A percentile compares a stretch with the other conserved stretches of the same genome.
Conservation (phyloP, 257 asterid genomes). For the Coffea eugenioides region DNA sequence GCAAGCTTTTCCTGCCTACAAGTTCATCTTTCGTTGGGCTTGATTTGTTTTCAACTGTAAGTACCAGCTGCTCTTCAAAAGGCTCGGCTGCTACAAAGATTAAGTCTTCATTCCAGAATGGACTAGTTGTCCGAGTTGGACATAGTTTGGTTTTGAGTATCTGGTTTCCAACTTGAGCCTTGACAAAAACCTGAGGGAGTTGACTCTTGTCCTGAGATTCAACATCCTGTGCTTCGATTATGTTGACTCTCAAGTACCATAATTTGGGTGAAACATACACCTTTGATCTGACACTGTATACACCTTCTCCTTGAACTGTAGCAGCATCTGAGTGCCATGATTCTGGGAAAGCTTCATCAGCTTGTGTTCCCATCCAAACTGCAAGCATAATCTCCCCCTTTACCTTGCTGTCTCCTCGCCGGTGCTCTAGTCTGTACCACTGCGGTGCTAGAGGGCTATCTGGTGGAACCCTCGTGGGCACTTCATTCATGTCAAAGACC, state of each 20-base stretch:
- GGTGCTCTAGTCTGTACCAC: slow-evolving; percentile 30
- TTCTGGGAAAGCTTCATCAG: slow-evolving; percentile 34
- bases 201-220: slow-evolving; percentile 8
- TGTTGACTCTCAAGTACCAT: slow-evolving; percentile 33
- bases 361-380: slow-evolving; percentile 36
- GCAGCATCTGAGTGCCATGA: slow-evolving; percentile 31
- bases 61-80: slow-evolving; percentile 26
- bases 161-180: slow-evolving; percentile 31
- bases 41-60: slow-evolving; percentile 15
- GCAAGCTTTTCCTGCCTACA: slow-evolving; percentile 17
- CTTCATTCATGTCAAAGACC: slow-evolving; percentile 25
- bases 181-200: slow-evolving; percentile 24
- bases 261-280: slow-evolving; percentile 34
- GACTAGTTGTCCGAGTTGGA: slow-evolving; percentile 12
- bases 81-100: slow-evolving; percentile 33
- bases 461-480: slow-evolving; percentile 28
- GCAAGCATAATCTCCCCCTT: slow-evolving; percentile 27
- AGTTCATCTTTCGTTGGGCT: slow-evolving; percentile 21
- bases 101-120: slow-evolving; percentile 32
- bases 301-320: slow-evolving; percentile 24
- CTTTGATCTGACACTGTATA: slow-evolving; percentile 25
- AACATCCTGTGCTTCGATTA: slow-evolving; percentile 30
- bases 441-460: slow-evolving; percentile 35
- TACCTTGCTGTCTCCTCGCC: slow-evolving; percentile 15
- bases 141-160: slow-evolving; percentile 21